Evolutionary conservation across 306 rosid genomes (phyloP).

Genomic region (Fagus sylvatica): DNA sequence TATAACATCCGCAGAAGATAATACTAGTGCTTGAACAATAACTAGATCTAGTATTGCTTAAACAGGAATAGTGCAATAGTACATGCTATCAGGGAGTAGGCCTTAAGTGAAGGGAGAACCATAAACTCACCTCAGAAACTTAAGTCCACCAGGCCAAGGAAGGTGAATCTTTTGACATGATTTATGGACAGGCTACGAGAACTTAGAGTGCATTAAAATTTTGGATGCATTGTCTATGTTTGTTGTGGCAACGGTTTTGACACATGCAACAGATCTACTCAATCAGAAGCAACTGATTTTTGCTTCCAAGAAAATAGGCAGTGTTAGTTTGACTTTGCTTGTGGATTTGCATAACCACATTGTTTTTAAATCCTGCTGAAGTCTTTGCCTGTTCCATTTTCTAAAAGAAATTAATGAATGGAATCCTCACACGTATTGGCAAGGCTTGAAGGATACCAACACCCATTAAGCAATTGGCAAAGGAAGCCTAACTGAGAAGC

Average conservation of each 20-base stretch:
- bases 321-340: slow-evolving; percentile 4
- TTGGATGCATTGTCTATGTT: slow-evolving; percentile 16
- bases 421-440: slow-evolving; percentile 32
- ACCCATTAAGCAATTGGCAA: slow-evolving; percentile 43
- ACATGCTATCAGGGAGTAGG: slow-evolving; percentile 8
- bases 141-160: slow-evolving; percentile 6
- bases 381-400: slow-evolving; percentile 7
- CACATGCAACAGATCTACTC: slow-evolving; percentile 12
- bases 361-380: slow-evolving; percentile 6
- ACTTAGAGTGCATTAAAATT: slow-evolving; percentile 3
- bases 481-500: slow-evolving; percentile 83
- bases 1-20: neutral
- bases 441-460: slow-evolving; percentile 44
- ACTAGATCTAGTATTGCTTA: neutral
- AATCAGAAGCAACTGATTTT: slow-evolving; percentile 3
- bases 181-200: slow-evolving; percentile 17
- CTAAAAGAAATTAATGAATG: slow-evolving; percentile 12
- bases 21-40: neutral
- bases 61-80: neutral
- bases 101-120: slow-evolving; percentile 23
- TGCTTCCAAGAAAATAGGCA: slow-evolving; percentile 12
- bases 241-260: slow-evolving; percentile 5
- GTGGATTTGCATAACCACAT: neutral
- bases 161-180: slow-evolving; percentile 15
- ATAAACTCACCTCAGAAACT: neutral